Base-by-base conservation (phyloP, 2,329 filamentous ascomycete genomes). In the Aaosphaeria arxii region DNA sequence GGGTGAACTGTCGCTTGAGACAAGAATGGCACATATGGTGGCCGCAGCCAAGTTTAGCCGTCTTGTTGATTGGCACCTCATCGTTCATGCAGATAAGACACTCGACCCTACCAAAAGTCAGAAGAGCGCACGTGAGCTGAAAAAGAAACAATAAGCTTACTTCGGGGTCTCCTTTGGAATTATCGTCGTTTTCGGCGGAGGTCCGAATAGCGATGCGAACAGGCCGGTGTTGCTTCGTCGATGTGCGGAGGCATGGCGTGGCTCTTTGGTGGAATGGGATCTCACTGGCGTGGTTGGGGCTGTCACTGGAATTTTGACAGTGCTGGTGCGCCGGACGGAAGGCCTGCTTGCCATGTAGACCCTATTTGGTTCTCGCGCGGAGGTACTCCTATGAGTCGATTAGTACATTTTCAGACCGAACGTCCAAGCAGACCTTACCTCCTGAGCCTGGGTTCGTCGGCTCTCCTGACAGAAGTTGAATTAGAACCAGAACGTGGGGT, bases 21-120 rank as follows among this genome's bases (percentile, higher is more conserved):
- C 91, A 95, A 6, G 78, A 67, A 54, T 87, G 78, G 69, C 91
- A 95, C 86, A 92, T 91, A 52, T 84, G 82, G 69, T 95, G 90
- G 3, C 84, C 84, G 65, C 91, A 95, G 56, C 82, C 80, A 33
- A 95, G 80, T 66, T 85, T 88, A 35, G 84, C 84, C 32, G 86
- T 81, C 67, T 83, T 84, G 50, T 76, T 76, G 7, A 78, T 62
- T 1, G 84, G 82, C 2, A 87, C 72, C 52, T 89, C 84, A 53
- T 88, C 85, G 36, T 76, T 77, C 62, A 85, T 73, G 64, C 90
- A 95, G 28, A 81, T 82, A 42, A 90, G 74, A 59, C 90, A 95
- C 60, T 87, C 80, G 40, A 86, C 78, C 49, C 85, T 90, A 57
- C 9, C 11, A 39, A 43, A 31, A 17, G 30, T 40, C 64, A 56